Evolutionary conservation across 2,329 filamentous ascomycete species (phyloP), one percentile per base, ranked within the genome.

Genomic region (Hymenoscyphus fructigenus): DNA sequence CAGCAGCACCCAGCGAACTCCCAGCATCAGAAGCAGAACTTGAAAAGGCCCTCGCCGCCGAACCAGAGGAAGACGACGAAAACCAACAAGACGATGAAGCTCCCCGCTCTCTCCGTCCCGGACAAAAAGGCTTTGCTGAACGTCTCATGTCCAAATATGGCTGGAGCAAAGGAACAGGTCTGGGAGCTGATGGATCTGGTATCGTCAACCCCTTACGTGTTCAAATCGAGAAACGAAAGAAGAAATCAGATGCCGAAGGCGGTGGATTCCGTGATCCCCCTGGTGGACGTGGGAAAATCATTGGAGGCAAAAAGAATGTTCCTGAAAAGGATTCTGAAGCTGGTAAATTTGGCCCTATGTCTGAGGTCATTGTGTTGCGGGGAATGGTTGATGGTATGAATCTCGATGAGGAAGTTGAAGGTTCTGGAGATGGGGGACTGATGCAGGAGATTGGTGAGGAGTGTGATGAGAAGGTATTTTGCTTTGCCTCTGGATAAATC

Each of bases 391-490:
- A 95, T 67, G 91, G 90, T 5, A 88, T 98, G 82, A 82, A 97
- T 74, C 79, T 97, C 56, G 85, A 89, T 64, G 83, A 82, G n/a
- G 94, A 97, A 76, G 86, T 97, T 59, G 85, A 88, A 65, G 79
- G 83, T 14, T 78, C 80, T 20, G 83, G 86, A 38, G 83, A 84
- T 62, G 82, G 81, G 14, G 87, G 87, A 0, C 80, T 99, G 60
- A 89, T 94, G 71, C 94, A 98, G 79, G 93, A 97, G 76, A 97
- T 99, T 77, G 95, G 95, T 6, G 92, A 97, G 74, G 92, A 96
- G 75, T 97, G 96, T 77, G 89, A 88, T 59, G 87, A 92, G 69
- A 93, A 93, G 83, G 86, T 89, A 74, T 69, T 75, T n/a, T 3
- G 7, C 12, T 29, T 62, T 32, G 50, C 23, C 10, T 20, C 20